Base-by-base conservation (phyloP, 768 basidiomycete species). In the Auriculariales sp. region DNA sequence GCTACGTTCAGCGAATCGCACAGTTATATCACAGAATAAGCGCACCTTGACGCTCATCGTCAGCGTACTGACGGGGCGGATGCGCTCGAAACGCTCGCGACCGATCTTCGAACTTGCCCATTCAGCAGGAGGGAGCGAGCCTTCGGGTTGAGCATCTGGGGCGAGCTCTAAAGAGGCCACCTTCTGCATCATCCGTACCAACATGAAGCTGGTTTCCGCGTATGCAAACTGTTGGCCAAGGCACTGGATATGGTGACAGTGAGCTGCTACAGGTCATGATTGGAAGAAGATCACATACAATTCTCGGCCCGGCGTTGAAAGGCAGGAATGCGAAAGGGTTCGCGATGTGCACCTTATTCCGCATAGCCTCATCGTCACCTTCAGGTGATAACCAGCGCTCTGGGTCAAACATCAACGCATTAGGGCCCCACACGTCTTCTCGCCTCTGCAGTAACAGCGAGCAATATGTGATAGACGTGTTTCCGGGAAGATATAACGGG, bases 321-420 rank as follows among this genome's bases (percentile, higher is more conserved):
- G 61, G 61, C 6, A 58, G 48, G 48, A 61, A 62, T 15, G 57
- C 57, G 42, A 51, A 54, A 4, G 55, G 31, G 47, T 56, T 46
- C 14, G 47, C 24, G 28, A 61, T 49, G 0, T 47, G 46, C 25
- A 30, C 22, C 31, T 51, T 54, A 5, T 19, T 12, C 39, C 27
- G 22, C 14, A 44, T 19, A 11, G 57, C 53, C 12, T 39, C 25
- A 12, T 33, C 36, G 12, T 49, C 51, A 11, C 56, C 60, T 15
- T 44, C 39, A 19, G 17, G 39, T 19, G 22, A 24, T 2, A 64
- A 36, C 68, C 68, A 69, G 28, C 68, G 54, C 46, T 61, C 58
- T 11, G 63, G 65, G 29, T 63, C 55, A 52, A 66, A 69, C 3
- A 53, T 49, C 34, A 59, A 46, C 0, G 66, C 64, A 44, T 64